Percentiles rank a stretch among this genome's conserved stretches.
These are phyloP conservation scores for Geotrichum aggregatum DNA, from an alignment of 1,139 yeast genomes.

Conservation along the genomic window DNA sequence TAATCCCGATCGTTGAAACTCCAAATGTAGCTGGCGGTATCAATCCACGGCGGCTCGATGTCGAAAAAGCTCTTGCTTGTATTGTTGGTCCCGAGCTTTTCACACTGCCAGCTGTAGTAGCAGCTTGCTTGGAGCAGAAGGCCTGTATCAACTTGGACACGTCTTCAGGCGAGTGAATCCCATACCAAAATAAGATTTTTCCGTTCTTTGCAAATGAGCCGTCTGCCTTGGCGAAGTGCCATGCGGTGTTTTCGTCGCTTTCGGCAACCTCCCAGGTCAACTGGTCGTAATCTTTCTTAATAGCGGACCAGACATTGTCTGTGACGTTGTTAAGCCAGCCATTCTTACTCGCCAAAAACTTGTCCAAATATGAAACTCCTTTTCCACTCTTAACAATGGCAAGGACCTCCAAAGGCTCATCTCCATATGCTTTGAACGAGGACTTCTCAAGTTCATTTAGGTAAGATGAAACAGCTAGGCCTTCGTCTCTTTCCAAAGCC, in stretches of 20 bases:
- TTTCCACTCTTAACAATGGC: slow-evolving; percentile 61
- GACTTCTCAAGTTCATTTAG: slow-evolving; percentile 60
- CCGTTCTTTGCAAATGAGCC: slow-evolving; percentile 92
- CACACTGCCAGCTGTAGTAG: slow-evolving; percentile 33
- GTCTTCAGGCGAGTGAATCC: slow-evolving; percentile 59
- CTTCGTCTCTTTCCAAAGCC: slow-evolving; percentile 73
- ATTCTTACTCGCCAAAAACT: slow-evolving; percentile 77
- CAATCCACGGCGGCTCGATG: slow-evolving; percentile 35
- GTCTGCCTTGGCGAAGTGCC: slow-evolving; percentile 90
- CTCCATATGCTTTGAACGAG: slow-evolving; percentile 79
- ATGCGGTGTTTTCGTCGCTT: slow-evolving; percentile 80
- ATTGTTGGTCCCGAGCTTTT: slow-evolving; percentile 24
- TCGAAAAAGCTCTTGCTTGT: slow-evolving; percentile 32
- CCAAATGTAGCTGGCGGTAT: not conserved
- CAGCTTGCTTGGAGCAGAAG: slow-evolving; percentile 40
- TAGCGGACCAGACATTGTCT: slow-evolving; percentile 82
- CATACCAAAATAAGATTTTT: slow-evolving; percentile 90
- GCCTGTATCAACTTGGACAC: slow-evolving; percentile 61
- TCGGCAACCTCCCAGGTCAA: slow-evolving; percentile 88
- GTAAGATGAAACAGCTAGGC: slow-evolving; percentile 75
- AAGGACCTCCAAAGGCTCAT: slow-evolving; percentile 90
- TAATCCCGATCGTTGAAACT: not conserved
- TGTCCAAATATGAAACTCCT: slow-evolving; percentile 68
- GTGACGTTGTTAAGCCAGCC: slow-evolving; percentile 98
- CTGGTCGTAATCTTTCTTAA: slow-evolving; percentile 65